Percentiles rank a stretch among this genome's conserved stretches.
These are phyloP conservation scores for Candida smagusa DNA, from an alignment of 1,139 yeast species.

Conservation along the genomic window DNA sequence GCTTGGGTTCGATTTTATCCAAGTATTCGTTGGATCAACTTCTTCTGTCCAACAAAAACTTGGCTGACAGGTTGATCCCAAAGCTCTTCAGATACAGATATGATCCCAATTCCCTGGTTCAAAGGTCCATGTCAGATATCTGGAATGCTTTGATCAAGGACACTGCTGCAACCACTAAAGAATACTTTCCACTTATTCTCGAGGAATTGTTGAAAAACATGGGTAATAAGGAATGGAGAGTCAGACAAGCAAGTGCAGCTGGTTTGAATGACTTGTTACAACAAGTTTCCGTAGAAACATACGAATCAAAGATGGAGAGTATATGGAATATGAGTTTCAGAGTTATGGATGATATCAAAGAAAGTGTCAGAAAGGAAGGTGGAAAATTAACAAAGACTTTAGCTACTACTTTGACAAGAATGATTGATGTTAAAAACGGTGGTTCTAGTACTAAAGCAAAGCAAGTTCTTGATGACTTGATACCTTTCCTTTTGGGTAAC, in stretches of 20 bases:
- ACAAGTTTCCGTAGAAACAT: slow-evolving; percentile 51
- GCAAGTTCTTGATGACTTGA: slow-evolving; percentile 54
- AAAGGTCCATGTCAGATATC: slow-evolving; percentile 81
- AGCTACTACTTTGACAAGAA: slow-evolving; percentile 60
- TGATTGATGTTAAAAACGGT: slow-evolving; percentile 40
- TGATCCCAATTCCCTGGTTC: slow-evolving; percentile 77
- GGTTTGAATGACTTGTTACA: slow-evolving; percentile 74
- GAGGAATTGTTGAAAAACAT: slow-evolving; percentile 65
- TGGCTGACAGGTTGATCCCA: slow-evolving; percentile 68
- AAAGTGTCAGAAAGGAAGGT: slow-evolving; percentile 86
- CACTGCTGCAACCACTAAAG: slow-evolving; percentile 51
- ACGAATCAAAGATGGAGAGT: slow-evolving; percentile 54
- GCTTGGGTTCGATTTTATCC: slow-evolving; percentile 80
- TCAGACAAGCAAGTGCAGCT: slow-evolving; percentile 80
- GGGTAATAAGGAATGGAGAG: slow-evolving; percentile 90
- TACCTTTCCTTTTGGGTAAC: slow-evolving; percentile 79
- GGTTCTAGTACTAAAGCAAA: slow-evolving; percentile 42
- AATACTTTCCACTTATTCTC: slow-evolving; percentile 57
- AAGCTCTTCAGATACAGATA: slow-evolving; percentile 79
- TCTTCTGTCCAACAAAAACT: slow-evolving; percentile 49
- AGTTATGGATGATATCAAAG: slow-evolving; percentile 90
- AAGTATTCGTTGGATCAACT: slow-evolving; percentile 70
- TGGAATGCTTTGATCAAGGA: slow-evolving; percentile 76
- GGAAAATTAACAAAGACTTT: slow-evolving; percentile 62
- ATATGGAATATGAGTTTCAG: slow-evolving; percentile 91